A percentile compares a stretch with the other conserved stretches of the same genome.
phyloP scores from a whole-genome alignment of 2,329 filamentous ascomycete species.

The Aspergillus aculeatus region DNA sequence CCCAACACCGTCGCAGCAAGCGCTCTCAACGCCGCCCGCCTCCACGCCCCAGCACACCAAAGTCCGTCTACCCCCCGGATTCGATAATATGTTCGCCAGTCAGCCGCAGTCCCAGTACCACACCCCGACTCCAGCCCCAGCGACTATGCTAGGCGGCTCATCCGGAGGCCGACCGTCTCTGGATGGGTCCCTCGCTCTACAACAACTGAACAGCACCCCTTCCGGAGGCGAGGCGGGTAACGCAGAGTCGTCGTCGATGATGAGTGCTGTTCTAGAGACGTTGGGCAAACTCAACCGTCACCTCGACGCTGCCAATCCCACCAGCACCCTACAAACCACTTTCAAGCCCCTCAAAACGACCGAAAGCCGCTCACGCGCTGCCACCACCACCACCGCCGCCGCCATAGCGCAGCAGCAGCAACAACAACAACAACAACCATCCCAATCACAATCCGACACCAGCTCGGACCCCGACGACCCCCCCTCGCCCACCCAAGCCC shows the following conservation, averaged over 20 bases:
- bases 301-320: slow-evolving; percentile 28
- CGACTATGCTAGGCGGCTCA: too few species aligned
- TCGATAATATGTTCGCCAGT: slow-evolving; percentile 40
- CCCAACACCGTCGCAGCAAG: slow-evolving; percentile 8
- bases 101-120: slow-evolving; percentile 9
- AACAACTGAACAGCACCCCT: slow-evolving; percentile 1
- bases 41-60: slow-evolving; percentile 13
- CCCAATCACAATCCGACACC: background rate
- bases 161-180: too few species aligned
- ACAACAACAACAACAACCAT: background rate
- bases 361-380: background rate
- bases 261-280: slow-evolving; percentile 37
- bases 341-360: slow-evolving; percentile 2
- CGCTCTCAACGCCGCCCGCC: slow-evolving; percentile 5
- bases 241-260: slow-evolving; percentile 20
- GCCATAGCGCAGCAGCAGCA: background rate
- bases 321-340: slow-evolving; percentile 16
- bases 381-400: too few species aligned
- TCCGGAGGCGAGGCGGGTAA: background rate
- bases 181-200: background rate
- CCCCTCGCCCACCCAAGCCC: background rate
- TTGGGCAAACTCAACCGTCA: slow-evolving; percentile 39
- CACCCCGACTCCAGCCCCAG: background rate
- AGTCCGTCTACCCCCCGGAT: slow-evolving; percentile 38
- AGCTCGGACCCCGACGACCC: background rate